Percentiles rank a stretch among this genome's conserved stretches.
These are phyloP conservation scores for Neonectria faginata DNA, from an alignment of 2,329 filamentous ascomycete genomes.

Conservation along the genomic window DNA sequence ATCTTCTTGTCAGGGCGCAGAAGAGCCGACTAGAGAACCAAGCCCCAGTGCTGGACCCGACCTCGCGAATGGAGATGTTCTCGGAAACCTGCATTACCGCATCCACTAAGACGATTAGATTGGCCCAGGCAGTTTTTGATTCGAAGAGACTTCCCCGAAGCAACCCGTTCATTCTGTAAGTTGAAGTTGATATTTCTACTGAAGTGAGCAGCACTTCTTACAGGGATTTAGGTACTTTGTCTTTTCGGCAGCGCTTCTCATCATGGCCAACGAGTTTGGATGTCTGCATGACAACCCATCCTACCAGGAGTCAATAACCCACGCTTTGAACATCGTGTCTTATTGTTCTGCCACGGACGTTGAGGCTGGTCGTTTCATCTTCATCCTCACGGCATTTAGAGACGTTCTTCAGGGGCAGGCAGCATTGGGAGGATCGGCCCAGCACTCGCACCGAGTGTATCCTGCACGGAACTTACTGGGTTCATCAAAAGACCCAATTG, in stretches of 20 bases:
- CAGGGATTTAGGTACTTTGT: slow-evolving; percentile 63
- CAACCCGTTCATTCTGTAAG: slow-evolving; percentile 69
- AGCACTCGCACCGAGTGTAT: not conserved
- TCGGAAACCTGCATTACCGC: slow-evolving; percentile 64
- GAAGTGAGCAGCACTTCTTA: not conserved
- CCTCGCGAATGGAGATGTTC: slow-evolving; percentile 57
- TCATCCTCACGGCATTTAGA: slow-evolving; percentile 63
- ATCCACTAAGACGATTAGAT: slow-evolving; percentile 61
- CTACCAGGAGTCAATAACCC: slow-evolving; percentile 54
- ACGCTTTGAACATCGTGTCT: slow-evolving; percentile 61
- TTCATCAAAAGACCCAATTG: not conserved
- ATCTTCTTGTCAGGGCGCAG: slow-evolving; percentile 60
- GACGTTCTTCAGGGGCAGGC: slow-evolving; percentile 24
- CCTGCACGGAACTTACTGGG: not conserved
- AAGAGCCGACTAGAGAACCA: slow-evolving; percentile 12
- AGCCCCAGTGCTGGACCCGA: slow-evolving; percentile 3
- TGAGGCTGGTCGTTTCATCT: slow-evolving; percentile 61
- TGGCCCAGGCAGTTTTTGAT: slow-evolving; percentile 59
- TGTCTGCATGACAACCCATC: slow-evolving; percentile 59
- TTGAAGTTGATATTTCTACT: slow-evolving; percentile 44
- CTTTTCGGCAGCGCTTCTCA: slow-evolving; percentile 65
- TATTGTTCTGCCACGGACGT: slow-evolving; percentile 62
- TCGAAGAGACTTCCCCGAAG: slow-evolving; percentile 60
- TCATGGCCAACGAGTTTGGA: slow-evolving; percentile 68
- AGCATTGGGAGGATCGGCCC: not conserved